Evolutionary conservation across 208 protist genomes (phyloP), one percentile per base, ranked within the genome.

Genomic region (Wallacemonas sp.): DNA sequence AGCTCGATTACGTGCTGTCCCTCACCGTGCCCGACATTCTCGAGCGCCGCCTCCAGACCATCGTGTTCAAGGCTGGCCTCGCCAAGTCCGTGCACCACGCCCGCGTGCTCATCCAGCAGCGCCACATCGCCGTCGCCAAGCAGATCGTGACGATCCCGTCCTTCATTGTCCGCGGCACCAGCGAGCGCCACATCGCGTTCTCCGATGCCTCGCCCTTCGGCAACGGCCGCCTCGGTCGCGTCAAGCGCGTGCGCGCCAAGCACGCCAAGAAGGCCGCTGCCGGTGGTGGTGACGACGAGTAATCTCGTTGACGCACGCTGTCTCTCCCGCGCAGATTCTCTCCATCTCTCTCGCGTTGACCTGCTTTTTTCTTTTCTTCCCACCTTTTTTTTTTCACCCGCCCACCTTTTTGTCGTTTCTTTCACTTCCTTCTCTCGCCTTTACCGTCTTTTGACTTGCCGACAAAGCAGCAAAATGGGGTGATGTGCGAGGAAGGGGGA

Each of bases 51-150:
- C 98, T 99, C 55, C 99, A 99, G 92, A 99, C 99, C 38, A 77
- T 99, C 57, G 98, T 99, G 31, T 98, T 99, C 93, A 99, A 99
- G 84, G 81, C 92, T 18, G 95, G 93, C 61, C 92, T 99, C 62
- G 98, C 99, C 77, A 99, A 99, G 84, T 99, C 98, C 32, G 98
- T 99, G 74, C 99, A 99, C 92, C 98, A 99, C 87, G 98, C 99
- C 70, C 98, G 99, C 80, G 94, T 99, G 31, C 89, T 99, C 31
- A 99, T 99, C 86, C 82, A 91, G 65, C 98, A 99, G 87, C 92
- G 99, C 74, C 99, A 99, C 97, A 99, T 99, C 82, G 93, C 97
- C 59, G 99, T 99, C 57, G 99, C 99, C 70, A 99, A 99, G 86
- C 99, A 99, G 93, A 95, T 99, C 73, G 99, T 99, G 39, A 98